These are phyloP conservation scores for Aschersonia sp. DNA, from an alignment of 2,329 filamentous ascomycete genomes.

Conservation along the genomic window DNA sequence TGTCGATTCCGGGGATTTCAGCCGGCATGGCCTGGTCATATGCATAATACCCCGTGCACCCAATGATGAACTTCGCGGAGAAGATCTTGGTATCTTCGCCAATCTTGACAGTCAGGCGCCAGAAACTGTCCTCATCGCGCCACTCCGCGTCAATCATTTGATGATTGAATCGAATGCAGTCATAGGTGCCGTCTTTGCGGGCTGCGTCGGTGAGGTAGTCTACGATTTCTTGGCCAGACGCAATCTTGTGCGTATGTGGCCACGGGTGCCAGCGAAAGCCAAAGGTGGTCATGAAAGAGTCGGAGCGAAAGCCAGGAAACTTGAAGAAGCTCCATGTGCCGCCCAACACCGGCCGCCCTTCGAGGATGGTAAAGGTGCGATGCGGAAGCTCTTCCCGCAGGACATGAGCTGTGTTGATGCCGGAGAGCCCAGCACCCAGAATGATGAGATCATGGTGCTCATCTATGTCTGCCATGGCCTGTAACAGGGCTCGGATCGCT, in stretches of 20 bases:
- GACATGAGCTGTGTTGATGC: slow-evolving; percentile 60
- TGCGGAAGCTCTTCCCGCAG: slow-evolving; percentile 43
- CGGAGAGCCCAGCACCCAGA: slow-evolving; percentile 58
- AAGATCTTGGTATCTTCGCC: slow-evolving; percentile 11
- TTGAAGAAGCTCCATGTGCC: slow-evolving; percentile 71
- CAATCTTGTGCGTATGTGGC: slow-evolving; percentile 37
- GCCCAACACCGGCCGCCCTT: slow-evolving; percentile 49
- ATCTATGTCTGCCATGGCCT: slow-evolving; percentile 1
- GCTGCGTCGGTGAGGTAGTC: slow-evolving; percentile 40
- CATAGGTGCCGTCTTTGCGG: slow-evolving; percentile 32
- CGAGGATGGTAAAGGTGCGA: slow-evolving; percentile 48
- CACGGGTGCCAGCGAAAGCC: slow-evolving; percentile 61
- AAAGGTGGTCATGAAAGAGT: slow-evolving; percentile 47
- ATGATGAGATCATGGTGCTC: slow-evolving; percentile 41
- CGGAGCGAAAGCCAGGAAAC: slow-evolving; percentile 59
- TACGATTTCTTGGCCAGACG: slow-evolving; percentile 33
- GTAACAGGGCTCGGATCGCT: background rate
- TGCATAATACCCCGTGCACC: slow-evolving; percentile 56
- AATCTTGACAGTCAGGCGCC: slow-evolving; percentile 32
- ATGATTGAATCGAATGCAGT: slow-evolving; percentile 37
- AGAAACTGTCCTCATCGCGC: slow-evolving; percentile 39
- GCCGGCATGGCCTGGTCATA: slow-evolving; percentile 48
- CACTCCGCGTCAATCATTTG: slow-evolving; percentile 34
- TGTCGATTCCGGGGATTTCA: slow-evolving; percentile 50
- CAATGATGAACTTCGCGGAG: slow-evolving; percentile 40